Percentiles rank a stretch among this genome's conserved stretches.
Conservation (phyloP, 192 early-diverging fungal species). For the Endogone sp. region DNA sequence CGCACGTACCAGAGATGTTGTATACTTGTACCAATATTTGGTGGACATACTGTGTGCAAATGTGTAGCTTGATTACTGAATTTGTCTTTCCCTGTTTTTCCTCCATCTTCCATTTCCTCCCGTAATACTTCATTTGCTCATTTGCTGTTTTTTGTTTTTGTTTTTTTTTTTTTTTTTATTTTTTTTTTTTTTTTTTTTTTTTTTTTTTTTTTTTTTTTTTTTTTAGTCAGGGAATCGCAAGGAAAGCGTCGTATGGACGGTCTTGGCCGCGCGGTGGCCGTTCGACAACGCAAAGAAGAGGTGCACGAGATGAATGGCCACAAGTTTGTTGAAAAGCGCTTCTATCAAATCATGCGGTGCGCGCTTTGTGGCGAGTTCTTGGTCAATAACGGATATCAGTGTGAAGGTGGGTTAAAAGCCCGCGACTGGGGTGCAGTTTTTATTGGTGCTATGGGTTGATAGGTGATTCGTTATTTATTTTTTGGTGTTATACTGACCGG, state of each 20-base stretch:
- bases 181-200: neutral
- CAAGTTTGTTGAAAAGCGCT: slow-evolving; percentile 85
- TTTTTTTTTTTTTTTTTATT: neutral
- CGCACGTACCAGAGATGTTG: too few relatives aligned
- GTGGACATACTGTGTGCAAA: too few relatives aligned
- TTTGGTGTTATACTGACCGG: too few relatives aligned
- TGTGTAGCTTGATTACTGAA: too few relatives aligned
- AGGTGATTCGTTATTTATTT: neutral
- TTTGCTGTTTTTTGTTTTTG: neutral
- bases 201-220: neutral
- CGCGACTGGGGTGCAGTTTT: neutral
- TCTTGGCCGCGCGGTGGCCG: slow-evolving; percentile 74
- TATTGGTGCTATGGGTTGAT: neutral
- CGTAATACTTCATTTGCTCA: neutral
- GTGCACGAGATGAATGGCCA: slow-evolving; percentile 90
- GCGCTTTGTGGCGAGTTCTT: slow-evolving; percentile 94
- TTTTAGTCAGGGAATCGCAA: slow-evolving; percentile 45
- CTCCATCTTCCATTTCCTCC: neutral
- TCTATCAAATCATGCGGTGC: slow-evolving; percentile 98
- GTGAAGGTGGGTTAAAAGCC: slow-evolving; percentile 67
- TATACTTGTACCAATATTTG: too few relatives aligned
- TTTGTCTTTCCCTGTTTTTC: neutral
- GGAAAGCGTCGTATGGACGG: slow-evolving; percentile 47
- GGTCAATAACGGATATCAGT: slow-evolving; percentile 86
- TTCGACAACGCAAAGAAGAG: slow-evolving; percentile 77